Evolutionary conservation across 768 basidiomycete species (phyloP).

Genomic region (Pilatotrama ljubarskyi): DNA sequence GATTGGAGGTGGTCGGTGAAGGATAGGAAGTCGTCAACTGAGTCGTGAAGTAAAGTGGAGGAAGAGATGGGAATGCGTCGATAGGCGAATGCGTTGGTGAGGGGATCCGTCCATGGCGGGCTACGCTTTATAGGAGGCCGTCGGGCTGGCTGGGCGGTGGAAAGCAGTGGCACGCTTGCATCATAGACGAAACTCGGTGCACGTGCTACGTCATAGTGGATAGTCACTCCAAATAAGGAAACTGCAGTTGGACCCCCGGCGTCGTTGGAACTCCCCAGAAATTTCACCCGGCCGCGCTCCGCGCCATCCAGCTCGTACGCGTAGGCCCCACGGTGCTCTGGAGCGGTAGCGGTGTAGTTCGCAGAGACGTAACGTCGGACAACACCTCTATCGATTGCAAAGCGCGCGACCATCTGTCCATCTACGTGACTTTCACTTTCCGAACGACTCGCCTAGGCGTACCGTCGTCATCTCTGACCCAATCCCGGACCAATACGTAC

Average conservation of each 20-base stretch:
- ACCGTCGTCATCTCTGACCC: conserved; percentile 44
- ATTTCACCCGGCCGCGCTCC: not conserved
- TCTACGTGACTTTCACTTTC: conserved; percentile 31
- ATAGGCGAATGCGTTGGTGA: not conserved
- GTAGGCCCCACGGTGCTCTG: not conserved
- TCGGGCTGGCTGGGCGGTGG: not conserved
- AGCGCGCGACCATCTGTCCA: not conserved
- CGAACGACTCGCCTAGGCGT: conserved; percentile 55
- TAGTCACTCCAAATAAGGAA: not conserved
- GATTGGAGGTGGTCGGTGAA: not conserved
- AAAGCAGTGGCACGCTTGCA: conserved; percentile 13
- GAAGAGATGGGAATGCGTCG: not conserved
- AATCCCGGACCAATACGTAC: conserved; percentile 30
- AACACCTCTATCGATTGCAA: not conserved
- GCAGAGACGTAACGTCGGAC: not conserved
- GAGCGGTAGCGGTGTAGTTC: not conserved
- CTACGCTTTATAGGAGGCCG: not conserved
- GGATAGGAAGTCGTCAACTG: not conserved
- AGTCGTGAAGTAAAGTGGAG: not conserved
- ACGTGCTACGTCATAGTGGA: conserved; percentile 16
- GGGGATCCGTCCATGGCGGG: not conserved
- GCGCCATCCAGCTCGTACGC: not conserved
- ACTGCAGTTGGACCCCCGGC: conserved; percentile 1
- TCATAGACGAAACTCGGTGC: conserved; percentile 8
- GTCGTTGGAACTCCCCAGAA: conserved; percentile 7